Percentiles rank a stretch among this genome's conserved stretches.
These are phyloP conservation scores for Lactarius sanguifluus DNA, from an alignment of 768 basidiomycete genomes.

Conservation along the genomic window DNA sequence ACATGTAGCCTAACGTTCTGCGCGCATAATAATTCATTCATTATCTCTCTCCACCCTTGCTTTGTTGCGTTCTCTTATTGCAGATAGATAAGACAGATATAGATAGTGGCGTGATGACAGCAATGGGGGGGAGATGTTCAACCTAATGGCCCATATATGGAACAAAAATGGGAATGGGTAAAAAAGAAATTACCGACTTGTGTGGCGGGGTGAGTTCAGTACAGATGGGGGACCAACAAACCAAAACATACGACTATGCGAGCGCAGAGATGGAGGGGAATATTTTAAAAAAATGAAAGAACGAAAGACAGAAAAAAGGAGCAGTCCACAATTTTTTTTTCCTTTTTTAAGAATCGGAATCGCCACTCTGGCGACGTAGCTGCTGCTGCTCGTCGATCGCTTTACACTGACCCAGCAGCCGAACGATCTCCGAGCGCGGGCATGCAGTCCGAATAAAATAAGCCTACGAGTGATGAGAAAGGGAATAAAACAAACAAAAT, in stretches of 20 bases:
- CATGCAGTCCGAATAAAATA: conserved; percentile 29
- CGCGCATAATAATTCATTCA: neutral
- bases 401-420: conserved; percentile 29
- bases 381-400: conserved; percentile 30
- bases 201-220: neutral
- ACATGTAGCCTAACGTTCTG: conserved; percentile 9
- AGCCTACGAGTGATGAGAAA: conserved; percentile 8
- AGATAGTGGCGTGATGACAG: conserved; percentile 24
- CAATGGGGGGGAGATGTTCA: conserved; percentile 3
- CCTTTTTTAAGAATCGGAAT: conserved; percentile 13
- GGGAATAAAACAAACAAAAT: too few relatives aligned
- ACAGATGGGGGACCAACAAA: neutral
- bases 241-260: neutral
- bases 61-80: neutral
- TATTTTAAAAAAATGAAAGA: neutral
- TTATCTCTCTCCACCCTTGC: neutral
- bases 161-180: neutral
- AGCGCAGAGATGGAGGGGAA: neutral
- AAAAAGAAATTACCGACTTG: neutral
- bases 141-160: conserved; percentile 1
- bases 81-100: conserved; percentile 10
- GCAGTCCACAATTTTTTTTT: neutral
- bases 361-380: conserved; percentile 21
- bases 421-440: conserved; percentile 29
- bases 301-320: neutral